Conservation (phyloP, 768 basidiomycete genomes). For the Gyrodon lividus region DNA sequence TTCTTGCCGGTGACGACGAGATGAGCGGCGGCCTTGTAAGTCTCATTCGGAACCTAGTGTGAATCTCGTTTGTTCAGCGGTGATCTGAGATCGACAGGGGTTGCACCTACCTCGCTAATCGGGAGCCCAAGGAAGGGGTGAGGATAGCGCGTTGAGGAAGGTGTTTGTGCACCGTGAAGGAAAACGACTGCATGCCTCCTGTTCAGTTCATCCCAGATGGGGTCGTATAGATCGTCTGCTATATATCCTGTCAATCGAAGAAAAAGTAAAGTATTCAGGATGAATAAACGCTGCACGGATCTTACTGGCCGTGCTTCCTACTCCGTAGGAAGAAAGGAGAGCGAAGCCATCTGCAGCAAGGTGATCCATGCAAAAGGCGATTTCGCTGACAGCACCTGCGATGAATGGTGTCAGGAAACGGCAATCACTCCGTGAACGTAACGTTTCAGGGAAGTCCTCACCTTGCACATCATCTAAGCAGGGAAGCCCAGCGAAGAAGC, state of each 20-base stretch:
- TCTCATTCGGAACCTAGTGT: constrained; percentile 73
- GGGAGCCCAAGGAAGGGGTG: constrained; percentile 66
- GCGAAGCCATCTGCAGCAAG: constrained; percentile 65
- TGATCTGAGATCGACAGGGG: constrained; percentile 5
- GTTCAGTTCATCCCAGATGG: constrained; percentile 71
- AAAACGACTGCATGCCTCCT: constrained; percentile 60
- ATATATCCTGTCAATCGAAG: constrained; percentile 51
- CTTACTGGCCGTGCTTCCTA: constrained; percentile 53
- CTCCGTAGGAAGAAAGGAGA: constrained; percentile 66
- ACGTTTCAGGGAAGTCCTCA: constrained; percentile 17
- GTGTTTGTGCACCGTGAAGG: constrained; percentile 68
- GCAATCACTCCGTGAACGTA: neutral
- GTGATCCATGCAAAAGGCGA: constrained; percentile 58
- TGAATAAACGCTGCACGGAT: neutral
- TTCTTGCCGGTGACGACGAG: constrained; percentile 72
- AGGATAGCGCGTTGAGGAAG: constrained; percentile 63
- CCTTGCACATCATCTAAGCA: constrained; percentile 63
- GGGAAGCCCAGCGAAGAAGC: constrained; percentile 68
- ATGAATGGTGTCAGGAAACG: constrained; percentile 7
- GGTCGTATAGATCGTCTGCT: constrained; percentile 61
- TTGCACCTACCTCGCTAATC: constrained; percentile 53
- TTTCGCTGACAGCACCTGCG: constrained; percentile 58
- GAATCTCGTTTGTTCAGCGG: constrained; percentile 3
- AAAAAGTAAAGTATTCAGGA: constrained; percentile 4
- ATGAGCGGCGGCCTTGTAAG: constrained; percentile 78